Evolutionary conservation across 352 stramenopile species (phyloP).

Genomic region (Phytopythium delawarense): DNA sequence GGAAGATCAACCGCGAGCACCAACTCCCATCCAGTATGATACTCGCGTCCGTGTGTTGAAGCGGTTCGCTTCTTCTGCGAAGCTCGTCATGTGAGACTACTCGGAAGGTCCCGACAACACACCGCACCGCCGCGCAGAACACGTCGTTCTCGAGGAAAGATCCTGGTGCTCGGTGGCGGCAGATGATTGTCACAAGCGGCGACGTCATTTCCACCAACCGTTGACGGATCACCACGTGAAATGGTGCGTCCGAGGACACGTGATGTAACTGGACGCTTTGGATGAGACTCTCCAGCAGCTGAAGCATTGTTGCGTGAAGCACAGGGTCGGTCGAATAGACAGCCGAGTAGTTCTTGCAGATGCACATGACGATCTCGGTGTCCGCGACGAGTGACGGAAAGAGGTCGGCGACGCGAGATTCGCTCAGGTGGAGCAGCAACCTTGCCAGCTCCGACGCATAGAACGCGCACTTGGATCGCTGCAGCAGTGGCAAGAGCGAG

Average conservation of each 20-base stretch:
- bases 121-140: constrained; percentile 32
- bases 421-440: constrained; percentile 43
- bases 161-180: constrained; percentile 43
- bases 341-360: constrained; percentile 39
- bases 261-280: neutral
- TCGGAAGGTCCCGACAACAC: constrained; percentile 30
- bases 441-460: constrained; percentile 39
- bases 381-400: constrained; percentile 59
- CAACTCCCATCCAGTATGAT: constrained; percentile 42
- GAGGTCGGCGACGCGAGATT: constrained; percentile 37
- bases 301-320: constrained; percentile 38
- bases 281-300: constrained; percentile 18
- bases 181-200: constrained; percentile 41
- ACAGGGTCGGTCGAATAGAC: constrained; percentile 38
- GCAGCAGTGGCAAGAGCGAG: constrained; percentile 42
- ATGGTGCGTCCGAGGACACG: constrained; percentile 2
- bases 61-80: constrained; percentile 10
- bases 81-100: constrained; percentile 20
- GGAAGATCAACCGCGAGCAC: constrained; percentile 53
- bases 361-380: constrained; percentile 42
- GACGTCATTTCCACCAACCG: constrained; percentile 33
- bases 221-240: constrained; percentile 25
- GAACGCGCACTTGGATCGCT: constrained; percentile 19
- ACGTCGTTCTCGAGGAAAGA: constrained; percentile 46
- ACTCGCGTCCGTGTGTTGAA: constrained; percentile 31